Percentiles rank a stretch among this genome's conserved stretches.
Conservation (phyloP, 2,329 filamentous ascomycete genomes). For the Arthrobotrys conoides region DNA sequence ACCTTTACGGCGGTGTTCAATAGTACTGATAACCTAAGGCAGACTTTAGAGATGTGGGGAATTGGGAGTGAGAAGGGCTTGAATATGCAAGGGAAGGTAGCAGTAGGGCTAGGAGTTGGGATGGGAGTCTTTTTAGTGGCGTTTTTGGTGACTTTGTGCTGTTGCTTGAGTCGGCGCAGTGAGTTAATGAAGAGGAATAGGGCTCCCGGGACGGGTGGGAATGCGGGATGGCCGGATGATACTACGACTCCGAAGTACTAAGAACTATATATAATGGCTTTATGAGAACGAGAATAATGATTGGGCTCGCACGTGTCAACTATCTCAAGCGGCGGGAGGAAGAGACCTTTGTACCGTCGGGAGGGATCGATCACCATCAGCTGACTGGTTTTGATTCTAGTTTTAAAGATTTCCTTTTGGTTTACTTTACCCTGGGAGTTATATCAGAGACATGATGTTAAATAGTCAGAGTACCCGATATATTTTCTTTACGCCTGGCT, state of each 20-base stretch:
- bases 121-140: slow-evolving; percentile 36
- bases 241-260: background rate
- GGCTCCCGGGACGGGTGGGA: slow-evolving; percentile 2
- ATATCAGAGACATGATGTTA: too few relatives aligned
- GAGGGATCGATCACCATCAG: too few relatives aligned
- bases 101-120: slow-evolving; percentile 39
- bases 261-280: background rate
- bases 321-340: background rate
- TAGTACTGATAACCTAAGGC: slow-evolving; percentile 11
- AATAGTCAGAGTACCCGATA: too few relatives aligned
- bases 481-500: too few relatives aligned
- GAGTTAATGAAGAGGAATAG: slow-evolving; percentile 8
- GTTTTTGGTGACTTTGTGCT: slow-evolving; percentile 43
- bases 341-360: too few relatives aligned
- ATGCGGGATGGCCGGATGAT: slow-evolving; percentile 33
- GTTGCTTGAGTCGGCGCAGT: slow-evolving; percentile 20
- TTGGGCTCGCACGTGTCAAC: too few relatives aligned
- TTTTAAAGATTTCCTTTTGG: too few relatives aligned
- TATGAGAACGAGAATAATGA: too few relatives aligned
- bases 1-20: slow-evolving; percentile 49
- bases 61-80: slow-evolving; percentile 33
- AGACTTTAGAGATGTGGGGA: slow-evolving; percentile 41
- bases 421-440: too few relatives aligned
- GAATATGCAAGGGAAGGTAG: slow-evolving; percentile 41
- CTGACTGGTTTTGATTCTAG: too few relatives aligned